Evolutionary conservation across 345 rosid species (phyloP), one percentile per base, ranked within the genome.

Genomic region (Pugionium cornutum): DNA sequence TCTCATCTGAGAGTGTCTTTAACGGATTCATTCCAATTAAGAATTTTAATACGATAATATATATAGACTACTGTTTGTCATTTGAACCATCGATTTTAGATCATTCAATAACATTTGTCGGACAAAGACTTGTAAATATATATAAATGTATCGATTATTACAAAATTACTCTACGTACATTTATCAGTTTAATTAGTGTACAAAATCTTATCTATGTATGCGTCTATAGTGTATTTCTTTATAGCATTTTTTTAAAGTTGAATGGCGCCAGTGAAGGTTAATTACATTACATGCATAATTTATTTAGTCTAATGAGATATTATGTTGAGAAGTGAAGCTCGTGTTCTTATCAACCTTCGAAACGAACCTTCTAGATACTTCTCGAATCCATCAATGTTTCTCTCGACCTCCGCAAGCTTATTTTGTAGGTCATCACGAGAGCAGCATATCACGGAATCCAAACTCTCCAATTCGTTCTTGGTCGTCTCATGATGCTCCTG

Each of bases 241-340:
- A 1, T 37, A 7, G 1, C 41, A 3, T 1, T 7, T 69, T 53
- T 69, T 30, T 69, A 60, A 59, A 60, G n/a, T 51, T 46, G 52
- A 61, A 37, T 18, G 18, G 18, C 53, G 62, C 29, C 39, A 30
- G 31, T 6, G 27, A 62, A 9, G 40, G 32, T 51, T 42, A 59
- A 18, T 43, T 27, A 44, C 50, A 42, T 31, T 59, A 62, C 48
- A 61, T 61, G 30, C 34, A 44, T 18, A 18, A 4, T 49, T 37
- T 31, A 7, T 37, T 0, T 34, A 27, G 35, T 25, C 11, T 34
- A 88, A 40, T 74, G 83, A 53, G 90, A 89, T 60, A 83, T 61
- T n/a, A 87, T 83, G 75, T 85, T 91, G 75, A 87, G 75, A 58
- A 89, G 71, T 9, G 92, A 74, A 26, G 88, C 69, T 68, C 96